Percentiles rank a stretch among this genome's conserved stretches.
Conservation (phyloP, 495 filamentous ascomycete genomes). For the Aspergillus ellipticus region DNA sequence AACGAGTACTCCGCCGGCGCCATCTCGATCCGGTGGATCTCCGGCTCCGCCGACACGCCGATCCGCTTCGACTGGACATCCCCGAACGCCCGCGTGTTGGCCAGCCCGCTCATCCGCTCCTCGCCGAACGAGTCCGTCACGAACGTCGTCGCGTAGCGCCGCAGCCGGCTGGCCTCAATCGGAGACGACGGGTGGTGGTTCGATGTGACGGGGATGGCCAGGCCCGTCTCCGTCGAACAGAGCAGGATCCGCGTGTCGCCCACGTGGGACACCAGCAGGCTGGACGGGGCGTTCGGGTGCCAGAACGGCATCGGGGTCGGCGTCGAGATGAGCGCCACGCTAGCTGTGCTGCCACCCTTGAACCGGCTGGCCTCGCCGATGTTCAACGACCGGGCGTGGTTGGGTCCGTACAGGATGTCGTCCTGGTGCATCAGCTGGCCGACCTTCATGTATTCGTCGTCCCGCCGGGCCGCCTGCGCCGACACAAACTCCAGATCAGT, state of each 20-base stretch:
- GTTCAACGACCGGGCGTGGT: slow-evolving; percentile 47
- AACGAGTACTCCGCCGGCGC: slow-evolving; percentile 80
- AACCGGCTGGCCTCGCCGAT: slow-evolving; percentile 75
- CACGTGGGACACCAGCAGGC: slow-evolving; percentile 83
- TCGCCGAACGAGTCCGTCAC: slow-evolving; percentile 96
- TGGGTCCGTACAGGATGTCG: slow-evolving; percentile 68
- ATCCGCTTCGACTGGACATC: slow-evolving; percentile 88
- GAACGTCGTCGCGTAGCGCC: slow-evolving; percentile 80
- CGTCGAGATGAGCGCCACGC: slow-evolving; percentile 83
- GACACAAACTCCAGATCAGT: slow-evolving; percentile 91
- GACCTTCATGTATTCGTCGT: slow-evolving; percentile 62
- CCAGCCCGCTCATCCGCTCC: slow-evolving; percentile 88
- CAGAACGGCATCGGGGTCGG: slow-evolving; percentile 90
- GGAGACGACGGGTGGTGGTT: slow-evolving; percentile 91
- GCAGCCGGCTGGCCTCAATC: slow-evolving; percentile 73
- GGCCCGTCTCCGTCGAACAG: slow-evolving; percentile 74
- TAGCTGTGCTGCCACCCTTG: slow-evolving; percentile 87
- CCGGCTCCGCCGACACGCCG: slow-evolving; percentile 90
- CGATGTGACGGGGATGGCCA: slow-evolving; percentile 73
- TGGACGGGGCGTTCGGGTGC: slow-evolving; percentile 81
- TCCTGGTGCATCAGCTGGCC: slow-evolving; percentile 76
- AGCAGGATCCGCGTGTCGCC: slow-evolving; percentile 90
- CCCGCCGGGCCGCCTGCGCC: slow-evolving; percentile 71
- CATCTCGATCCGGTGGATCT: slow-evolving; percentile 71
- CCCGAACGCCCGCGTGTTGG: slow-evolving; percentile 91